A percentile compares a stretch with the other conserved stretches of the same genome.
phyloP scores from a whole-genome alignment of 116 monocot genomes.

The Dioscorea cayenensis region DNA sequence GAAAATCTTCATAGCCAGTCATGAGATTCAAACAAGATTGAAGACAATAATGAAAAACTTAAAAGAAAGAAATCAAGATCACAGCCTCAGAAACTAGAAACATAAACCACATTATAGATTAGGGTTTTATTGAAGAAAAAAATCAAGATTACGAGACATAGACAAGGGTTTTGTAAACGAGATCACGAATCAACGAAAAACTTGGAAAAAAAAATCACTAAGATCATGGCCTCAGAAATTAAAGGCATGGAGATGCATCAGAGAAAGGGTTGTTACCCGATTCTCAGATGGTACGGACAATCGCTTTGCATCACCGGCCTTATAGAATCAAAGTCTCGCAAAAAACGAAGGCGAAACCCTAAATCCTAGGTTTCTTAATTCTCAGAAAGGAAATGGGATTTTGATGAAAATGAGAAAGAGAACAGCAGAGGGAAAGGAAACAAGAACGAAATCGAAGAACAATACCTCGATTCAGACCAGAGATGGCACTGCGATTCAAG shows the following conservation, averaged over 20 bases:
- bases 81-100: constrained; percentile 19
- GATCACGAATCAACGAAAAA: no score
- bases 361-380: background rate
- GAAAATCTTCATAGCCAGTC: constrained; percentile 14
- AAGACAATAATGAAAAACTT: background rate
- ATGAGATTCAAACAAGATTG: background rate
- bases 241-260: no score
- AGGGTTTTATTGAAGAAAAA: no score
- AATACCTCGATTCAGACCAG: no score
- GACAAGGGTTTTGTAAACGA: no score
- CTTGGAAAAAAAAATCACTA: no score
- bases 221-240: no score
- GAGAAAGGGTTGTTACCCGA: background rate
- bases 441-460: no score
- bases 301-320: constrained; percentile 14
- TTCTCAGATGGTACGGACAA: constrained; percentile 57
- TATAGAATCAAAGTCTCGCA: background rate
- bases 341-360: background rate
- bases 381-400: background rate
- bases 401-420: background rate
- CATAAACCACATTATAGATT: constrained; percentile 13
- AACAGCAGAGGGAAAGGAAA: no score
- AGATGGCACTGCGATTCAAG: no score
- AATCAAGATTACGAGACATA: no score
- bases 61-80: background rate